Conservation (phyloP, 108 stramenopile species). For the Nitzschia sp. region DNA sequence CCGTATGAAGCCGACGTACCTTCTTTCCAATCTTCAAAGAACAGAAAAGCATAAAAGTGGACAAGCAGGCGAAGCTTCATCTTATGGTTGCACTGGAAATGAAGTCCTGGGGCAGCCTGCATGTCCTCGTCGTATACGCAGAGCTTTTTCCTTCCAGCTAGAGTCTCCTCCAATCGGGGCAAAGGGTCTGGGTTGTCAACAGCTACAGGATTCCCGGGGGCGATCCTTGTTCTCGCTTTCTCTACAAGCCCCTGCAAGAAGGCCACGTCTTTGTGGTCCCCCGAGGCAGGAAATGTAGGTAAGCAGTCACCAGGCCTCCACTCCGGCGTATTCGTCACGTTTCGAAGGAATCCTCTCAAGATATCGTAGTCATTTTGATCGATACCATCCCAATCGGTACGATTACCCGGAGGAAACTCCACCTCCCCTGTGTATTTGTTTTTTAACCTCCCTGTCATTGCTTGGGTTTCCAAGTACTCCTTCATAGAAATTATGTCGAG, state of each 20-base stretch:
- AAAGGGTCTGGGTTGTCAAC: constrained; percentile 70
- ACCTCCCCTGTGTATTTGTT: constrained; percentile 43
- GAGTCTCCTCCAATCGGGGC: constrained; percentile 71
- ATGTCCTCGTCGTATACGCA: constrained; percentile 77
- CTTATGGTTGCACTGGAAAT: constrained; percentile 64
- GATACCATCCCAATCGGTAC: constrained; percentile 80
- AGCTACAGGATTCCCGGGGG: neutral
- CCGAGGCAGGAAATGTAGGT: constrained; percentile 77
- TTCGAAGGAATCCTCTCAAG: constrained; percentile 29
- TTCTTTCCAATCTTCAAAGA: constrained; percentile 87
- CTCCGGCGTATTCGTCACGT: constrained; percentile 25
- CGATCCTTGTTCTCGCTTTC: constrained; percentile 27
- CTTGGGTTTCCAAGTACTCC: constrained; percentile 75
- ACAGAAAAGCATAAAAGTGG: constrained; percentile 91
- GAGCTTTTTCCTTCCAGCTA: constrained; percentile 55
- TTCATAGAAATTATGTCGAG: constrained; percentile 88
- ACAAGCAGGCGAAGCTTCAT: constrained; percentile 70
- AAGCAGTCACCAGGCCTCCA: constrained; percentile 73
- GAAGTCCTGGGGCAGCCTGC: constrained; percentile 69
- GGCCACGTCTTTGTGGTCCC: constrained; percentile 57
- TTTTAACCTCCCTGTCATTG: constrained; percentile 16
- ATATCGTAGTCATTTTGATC: constrained; percentile 24
- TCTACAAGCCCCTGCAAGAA: constrained; percentile 41
- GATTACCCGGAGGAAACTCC: constrained; percentile 72
- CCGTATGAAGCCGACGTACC: no score